These are phyloP conservation scores for Gossypium arboreum DNA, from an alignment of 345 rosid species.

Conservation along the genomic window DNA sequence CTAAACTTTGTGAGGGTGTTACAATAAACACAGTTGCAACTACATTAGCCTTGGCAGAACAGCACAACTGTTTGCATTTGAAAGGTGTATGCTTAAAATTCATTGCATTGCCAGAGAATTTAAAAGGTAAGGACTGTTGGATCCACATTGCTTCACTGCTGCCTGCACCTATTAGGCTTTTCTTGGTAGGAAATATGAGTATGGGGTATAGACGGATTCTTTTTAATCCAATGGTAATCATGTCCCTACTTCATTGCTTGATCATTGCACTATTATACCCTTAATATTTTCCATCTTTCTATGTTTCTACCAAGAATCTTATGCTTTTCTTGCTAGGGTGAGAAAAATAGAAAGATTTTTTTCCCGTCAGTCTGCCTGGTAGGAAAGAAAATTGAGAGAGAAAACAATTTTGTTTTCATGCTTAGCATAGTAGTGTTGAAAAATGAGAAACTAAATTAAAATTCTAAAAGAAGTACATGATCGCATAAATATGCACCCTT, in stretches of 20 bases:
- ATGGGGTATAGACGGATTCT: background rate
- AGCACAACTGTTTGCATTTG: slow-evolving; percentile 67
- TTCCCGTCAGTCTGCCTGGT: too few species aligned
- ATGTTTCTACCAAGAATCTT: background rate
- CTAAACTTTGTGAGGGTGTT: slow-evolving; percentile 65
- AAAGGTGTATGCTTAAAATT: slow-evolving; percentile 75
- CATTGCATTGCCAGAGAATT: slow-evolving; percentile 49
- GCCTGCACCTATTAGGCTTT: background rate
- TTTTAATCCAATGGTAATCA: background rate
- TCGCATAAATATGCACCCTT: too few species aligned
- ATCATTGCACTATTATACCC: background rate
- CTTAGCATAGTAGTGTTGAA: too few species aligned
- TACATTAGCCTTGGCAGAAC: slow-evolving; percentile 76
- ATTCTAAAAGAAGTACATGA: too few species aligned
- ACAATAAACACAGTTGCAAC: slow-evolving; percentile 74
- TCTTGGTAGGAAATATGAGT: background rate
- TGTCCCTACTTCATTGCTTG: background rate
- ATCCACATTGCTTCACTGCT: background rate
- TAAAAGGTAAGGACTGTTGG: slow-evolving; percentile 41
- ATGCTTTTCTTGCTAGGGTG: too few species aligned
- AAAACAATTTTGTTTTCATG: too few species aligned
- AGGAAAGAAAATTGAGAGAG: too few species aligned
- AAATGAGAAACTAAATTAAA: too few species aligned
- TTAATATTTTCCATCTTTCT: too few species aligned
- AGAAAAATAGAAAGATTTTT: too few species aligned